These are phyloP conservation scores for Arctostaphylos glauca DNA, from an alignment of 148 eudicot species.

Conservation along the genomic window DNA sequence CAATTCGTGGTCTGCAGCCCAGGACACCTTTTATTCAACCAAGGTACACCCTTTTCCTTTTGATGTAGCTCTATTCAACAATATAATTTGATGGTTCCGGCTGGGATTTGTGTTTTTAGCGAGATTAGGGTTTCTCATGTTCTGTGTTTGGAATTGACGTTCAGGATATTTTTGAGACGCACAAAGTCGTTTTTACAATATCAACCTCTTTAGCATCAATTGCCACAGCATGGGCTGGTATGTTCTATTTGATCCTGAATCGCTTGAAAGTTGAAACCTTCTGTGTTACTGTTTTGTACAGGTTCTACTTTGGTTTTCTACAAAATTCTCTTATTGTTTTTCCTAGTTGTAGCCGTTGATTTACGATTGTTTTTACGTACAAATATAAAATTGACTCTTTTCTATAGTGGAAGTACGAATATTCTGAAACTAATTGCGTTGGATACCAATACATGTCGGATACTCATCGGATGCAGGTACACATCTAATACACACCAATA, in stretches of 20 bases:
- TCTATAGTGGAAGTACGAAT: too few relatives aligned
- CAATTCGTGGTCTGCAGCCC: conserved; percentile 68
- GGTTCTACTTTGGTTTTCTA: not conserved
- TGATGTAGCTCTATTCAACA: not conserved
- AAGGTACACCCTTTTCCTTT: conserved; percentile 41
- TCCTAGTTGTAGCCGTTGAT: not conserved
- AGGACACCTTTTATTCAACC: conserved; percentile 67
- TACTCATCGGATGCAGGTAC: too few relatives aligned
- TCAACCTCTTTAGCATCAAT: conserved; percentile 81
- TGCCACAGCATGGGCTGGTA: conserved; percentile 83
- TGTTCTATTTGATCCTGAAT: conserved; percentile 14
- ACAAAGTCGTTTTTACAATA: conserved; percentile 84
- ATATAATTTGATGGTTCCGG: not conserved
- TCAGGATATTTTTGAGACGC: conserved; percentile 89
- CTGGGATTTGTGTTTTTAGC: not conserved
- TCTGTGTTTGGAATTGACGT: conserved; percentile 9
- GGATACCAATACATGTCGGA: too few relatives aligned
- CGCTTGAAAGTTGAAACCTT: not conserved
- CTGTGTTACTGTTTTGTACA: not conserved
- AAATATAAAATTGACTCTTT: not conserved
- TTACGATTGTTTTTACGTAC: not conserved
- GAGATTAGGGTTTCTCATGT: conserved; percentile 15
- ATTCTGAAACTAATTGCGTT: too few relatives aligned
- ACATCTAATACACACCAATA: too few relatives aligned
- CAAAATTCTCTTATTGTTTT: not conserved